These are phyloP conservation scores for Bipolaris victoriae DNA, from an alignment of 2,329 filamentous ascomycete genomes.

Conservation along the genomic window DNA sequence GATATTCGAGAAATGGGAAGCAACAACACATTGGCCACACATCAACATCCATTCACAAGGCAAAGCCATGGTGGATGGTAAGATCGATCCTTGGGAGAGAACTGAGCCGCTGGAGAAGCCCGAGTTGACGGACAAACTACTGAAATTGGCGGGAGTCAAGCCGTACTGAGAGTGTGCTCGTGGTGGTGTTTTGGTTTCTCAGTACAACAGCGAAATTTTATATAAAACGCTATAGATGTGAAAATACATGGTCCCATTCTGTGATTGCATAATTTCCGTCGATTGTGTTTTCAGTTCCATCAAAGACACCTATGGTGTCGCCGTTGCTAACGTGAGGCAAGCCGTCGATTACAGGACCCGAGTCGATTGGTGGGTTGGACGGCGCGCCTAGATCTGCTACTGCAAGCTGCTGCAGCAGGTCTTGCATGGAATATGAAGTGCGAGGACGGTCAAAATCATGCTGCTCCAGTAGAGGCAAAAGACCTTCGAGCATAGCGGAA, in stretches of 20 bases:
- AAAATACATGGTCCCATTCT: slow-evolving; percentile 12
- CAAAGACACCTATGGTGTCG: slow-evolving; percentile 2
- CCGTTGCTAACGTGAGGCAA: slow-evolving; percentile 2
- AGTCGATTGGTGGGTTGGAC: neutral
- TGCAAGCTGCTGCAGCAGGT: slow-evolving; percentile 14
- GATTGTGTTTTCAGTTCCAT: slow-evolving; percentile 2
- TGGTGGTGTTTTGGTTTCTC: neutral
- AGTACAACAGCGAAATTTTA: neutral
- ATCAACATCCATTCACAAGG: slow-evolving; percentile 24
- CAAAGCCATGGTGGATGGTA: slow-evolving; percentile 17
- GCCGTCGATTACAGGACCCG: neutral
- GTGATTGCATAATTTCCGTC: slow-evolving; percentile 1
- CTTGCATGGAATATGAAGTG: slow-evolving; percentile 11
- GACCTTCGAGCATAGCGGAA: slow-evolving; percentile 11
- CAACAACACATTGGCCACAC: slow-evolving; percentile 30
- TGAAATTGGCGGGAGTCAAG: slow-evolving; percentile 25
- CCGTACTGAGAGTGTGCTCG: slow-evolving; percentile 2
- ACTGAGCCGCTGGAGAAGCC: slow-evolving; percentile 28
- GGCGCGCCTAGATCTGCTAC: neutral
- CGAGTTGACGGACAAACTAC: slow-evolving; percentile 22
- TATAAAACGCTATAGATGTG: slow-evolving; percentile 1
- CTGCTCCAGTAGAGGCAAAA: slow-evolving; percentile 9
- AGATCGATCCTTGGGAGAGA: slow-evolving; percentile 19
- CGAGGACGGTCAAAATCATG: slow-evolving; percentile 7
- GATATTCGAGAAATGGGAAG: slow-evolving; percentile 17